Evolutionary conservation across 805 yeast species (phyloP), one percentile per base, ranked within the genome.

Genomic region (Ogataea glucozyma): DNA sequence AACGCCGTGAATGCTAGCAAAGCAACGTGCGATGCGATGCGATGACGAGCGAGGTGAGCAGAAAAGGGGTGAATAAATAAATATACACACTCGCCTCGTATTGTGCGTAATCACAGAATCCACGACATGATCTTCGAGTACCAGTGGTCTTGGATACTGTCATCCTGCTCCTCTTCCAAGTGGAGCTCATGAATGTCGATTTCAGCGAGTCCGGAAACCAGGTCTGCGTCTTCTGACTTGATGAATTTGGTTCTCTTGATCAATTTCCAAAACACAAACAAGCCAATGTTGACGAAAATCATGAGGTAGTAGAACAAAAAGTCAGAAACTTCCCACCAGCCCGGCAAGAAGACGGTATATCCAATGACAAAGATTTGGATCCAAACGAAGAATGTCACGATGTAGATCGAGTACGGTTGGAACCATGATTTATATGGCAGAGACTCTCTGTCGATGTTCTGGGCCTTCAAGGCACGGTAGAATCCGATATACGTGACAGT

Each of bases 341-440:
- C 70, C 4, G 70, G 69, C 37, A 69, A 50, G 46, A 71, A 71
- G 7, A 66, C 67, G 4, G 70, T 59, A 54, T 68, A 71, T 35
- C 71, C 67, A 37, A 64, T 48, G 33, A 70, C 50, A 33, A 66
- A 61, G 16, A 66, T 60, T 58, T 68, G 56, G 31, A 53, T 52
- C 52, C 67, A 62, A 11, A 53, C 46, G 26, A 58, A 42, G 22
- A 51, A 47, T 3, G 45, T 45, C 6, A 49, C 70, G 49, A 61
- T 47, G 47, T 66, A 54, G 20, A 69, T 66, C 24, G 64, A 49
- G 57, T 62, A 66, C 13, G 72, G 71, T 43, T 65, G 70, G 54
- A 57, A 69, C 72, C 73, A 72, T 6, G 75, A 54, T 31, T 60
- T 64, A 59, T 67, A 73, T 2, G 71, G 66, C 52, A 73, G 65